Percentiles rank a stretch among this genome's conserved stretches.
phyloP scores from a whole-genome alignment of 257 asterid genomes.

The Forsythia viridissima region DNA sequence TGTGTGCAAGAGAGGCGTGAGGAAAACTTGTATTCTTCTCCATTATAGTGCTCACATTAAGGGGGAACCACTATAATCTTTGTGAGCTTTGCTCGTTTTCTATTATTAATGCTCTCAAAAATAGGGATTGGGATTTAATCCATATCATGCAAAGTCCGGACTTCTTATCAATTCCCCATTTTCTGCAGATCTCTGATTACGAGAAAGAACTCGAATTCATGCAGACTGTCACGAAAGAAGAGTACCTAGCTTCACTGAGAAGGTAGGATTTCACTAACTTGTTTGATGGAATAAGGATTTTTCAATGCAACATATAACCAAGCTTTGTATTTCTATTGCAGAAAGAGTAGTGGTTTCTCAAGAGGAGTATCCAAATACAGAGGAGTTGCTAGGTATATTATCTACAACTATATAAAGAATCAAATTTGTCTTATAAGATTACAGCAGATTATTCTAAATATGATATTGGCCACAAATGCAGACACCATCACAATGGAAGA shows the following conservation, averaged over 20 bases:
- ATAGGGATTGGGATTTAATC: no score
- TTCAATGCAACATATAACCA: not conserved
- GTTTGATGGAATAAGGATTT: not conserved
- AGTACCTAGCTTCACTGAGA: constrained; percentile 53
- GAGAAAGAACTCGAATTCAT: constrained; percentile 46
- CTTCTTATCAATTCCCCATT: not conserved
- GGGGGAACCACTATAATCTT: no score
- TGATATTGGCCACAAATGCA: constrained; percentile 21
- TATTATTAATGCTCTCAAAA: no score
- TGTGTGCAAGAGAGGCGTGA: not conserved
- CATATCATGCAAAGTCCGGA: not conserved
- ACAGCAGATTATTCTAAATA: constrained; percentile 2
- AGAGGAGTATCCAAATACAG: constrained; percentile 52
- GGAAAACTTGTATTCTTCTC: no score
- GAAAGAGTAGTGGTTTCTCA: constrained; percentile 57
- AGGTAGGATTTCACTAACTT: constrained; percentile 27
- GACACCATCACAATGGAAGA: constrained; percentile 53
- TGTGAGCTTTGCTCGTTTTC: no score
- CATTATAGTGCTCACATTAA: no score
- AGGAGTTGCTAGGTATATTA: constrained; percentile 39
- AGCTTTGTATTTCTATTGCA: constrained; percentile 13
- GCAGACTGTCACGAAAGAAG: constrained; percentile 55
- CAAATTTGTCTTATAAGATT: not conserved
- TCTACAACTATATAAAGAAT: not conserved
- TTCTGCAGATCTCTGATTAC: constrained; percentile 40